Evolutionary conservation across 352 stramenopile species (phyloP).

Genomic region (Blastocystis sp.): DNA sequence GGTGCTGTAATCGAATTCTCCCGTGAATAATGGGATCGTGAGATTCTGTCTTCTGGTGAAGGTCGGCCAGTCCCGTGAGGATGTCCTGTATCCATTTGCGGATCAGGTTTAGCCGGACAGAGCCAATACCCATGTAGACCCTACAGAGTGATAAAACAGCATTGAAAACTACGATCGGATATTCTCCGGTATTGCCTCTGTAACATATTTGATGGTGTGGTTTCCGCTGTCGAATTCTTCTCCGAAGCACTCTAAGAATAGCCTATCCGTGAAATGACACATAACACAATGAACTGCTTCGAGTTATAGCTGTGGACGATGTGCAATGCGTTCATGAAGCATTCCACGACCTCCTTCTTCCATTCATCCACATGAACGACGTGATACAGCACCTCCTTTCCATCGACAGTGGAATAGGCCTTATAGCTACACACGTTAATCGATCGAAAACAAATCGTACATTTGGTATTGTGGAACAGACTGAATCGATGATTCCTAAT

Average conservation of each 20-base stretch:
- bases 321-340: conserved; percentile 54
- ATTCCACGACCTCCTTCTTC: conserved; percentile 47
- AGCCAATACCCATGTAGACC: conserved; percentile 47
- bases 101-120: conserved; percentile 25
- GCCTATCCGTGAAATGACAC: neutral
- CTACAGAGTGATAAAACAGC: neutral
- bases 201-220: conserved; percentile 53
- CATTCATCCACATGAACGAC: conserved; percentile 1
- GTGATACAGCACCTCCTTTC: conserved; percentile 51
- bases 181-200: conserved; percentile 41
- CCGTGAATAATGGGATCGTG: conserved; percentile 59
- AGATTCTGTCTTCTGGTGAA: conserved; percentile 25
- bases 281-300: neutral
- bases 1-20: conserved; percentile 12
- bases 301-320: conserved; percentile 51
- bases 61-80: conserved; percentile 26
- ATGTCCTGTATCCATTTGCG: conserved; percentile 48
- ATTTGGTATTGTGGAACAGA: conserved; percentile 22
- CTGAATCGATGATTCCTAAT: conserved; percentile 35
- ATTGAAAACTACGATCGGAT: conserved; percentile 11
- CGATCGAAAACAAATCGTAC: neutral
- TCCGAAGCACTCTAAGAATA: conserved; percentile 56
- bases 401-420: conserved; percentile 57
- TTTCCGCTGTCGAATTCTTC: neutral
- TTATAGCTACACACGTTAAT: conserved; percentile 48